Percentiles rank a stretch among this genome's conserved stretches.
phyloP scores from a whole-genome alignment of 1,284 basidiomycete species.

The Volvariella volvacea region DNA sequence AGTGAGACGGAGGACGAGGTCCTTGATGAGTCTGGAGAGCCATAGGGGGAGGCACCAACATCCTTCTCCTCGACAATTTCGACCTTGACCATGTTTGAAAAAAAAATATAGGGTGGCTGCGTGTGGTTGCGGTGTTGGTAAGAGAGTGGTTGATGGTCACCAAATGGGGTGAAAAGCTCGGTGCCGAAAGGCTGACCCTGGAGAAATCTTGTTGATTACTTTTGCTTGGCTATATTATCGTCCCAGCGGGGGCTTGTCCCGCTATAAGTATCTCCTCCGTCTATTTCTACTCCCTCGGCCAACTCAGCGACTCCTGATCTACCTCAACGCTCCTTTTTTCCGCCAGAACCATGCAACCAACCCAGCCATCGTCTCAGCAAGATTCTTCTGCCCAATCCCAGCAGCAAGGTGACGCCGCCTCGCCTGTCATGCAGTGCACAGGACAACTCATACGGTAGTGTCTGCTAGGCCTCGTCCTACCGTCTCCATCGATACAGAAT shows the following conservation, averaged over 20 bases:
- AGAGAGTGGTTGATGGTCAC: too few relatives aligned
- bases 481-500: slow-evolving; percentile 60
- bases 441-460: slow-evolving; percentile 17
- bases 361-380: background rate
- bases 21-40: slow-evolving; percentile 57
- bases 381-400: background rate
- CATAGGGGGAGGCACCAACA: slow-evolving; percentile 55
- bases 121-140: slow-evolving; percentile 18
- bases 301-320: slow-evolving; percentile 1
- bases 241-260: background rate
- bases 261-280: slow-evolving; percentile 15
- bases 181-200: slow-evolving; percentile 1
- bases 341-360: background rate
- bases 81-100: slow-evolving; percentile 71
- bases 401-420: slow-evolving; percentile 10
- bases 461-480: slow-evolving; percentile 47
- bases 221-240: slow-evolving; percentile 14
- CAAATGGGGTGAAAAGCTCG: background rate
- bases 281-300: slow-evolving; percentile 10
- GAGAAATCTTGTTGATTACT: slow-evolving; percentile 5
- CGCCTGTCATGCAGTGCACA: slow-evolving; percentile 12
- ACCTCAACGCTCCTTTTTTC: background rate
- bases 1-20: slow-evolving; percentile 65
- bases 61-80: slow-evolving; percentile 79
- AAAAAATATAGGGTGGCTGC: slow-evolving; percentile 1